Evolutionary conservation across 805 yeast species (phyloP), one percentile per base, ranked within the genome.

Genomic region (Wickerhamia fluorescens): DNA sequence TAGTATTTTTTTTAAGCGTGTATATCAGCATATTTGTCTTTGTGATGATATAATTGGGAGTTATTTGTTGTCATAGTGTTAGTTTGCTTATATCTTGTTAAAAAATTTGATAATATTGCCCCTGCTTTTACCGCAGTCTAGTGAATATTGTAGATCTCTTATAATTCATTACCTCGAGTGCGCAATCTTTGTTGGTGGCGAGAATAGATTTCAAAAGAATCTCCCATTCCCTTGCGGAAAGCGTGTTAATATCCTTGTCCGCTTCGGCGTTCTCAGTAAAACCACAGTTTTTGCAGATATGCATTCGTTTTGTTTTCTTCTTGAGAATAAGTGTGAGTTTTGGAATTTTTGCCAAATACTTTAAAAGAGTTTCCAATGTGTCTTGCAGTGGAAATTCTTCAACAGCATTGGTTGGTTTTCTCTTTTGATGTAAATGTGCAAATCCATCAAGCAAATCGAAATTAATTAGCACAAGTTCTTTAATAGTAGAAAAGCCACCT

Each of bases 241-340:
- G 17, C 30, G 37, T 2, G 35, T 27, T 7, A 34, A 33, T 18
- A 18, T 25, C 23, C 33, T 40, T 14, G 14, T 24, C 36, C 7
- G 11, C 16, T 10, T 11, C 9, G 5, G 20, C 9, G 20, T 10
- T 18, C 7, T 23, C 33, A 4, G 35, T 34, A 16, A 42, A 36
- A 3, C 66, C 66, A 42, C 66, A 60, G n/a, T 47, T 54, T 10
- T 40, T 41, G 39, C 66, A 60, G 2, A 56, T 48, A 20, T 46
- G 49, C 24, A 49, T 30, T 12, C 36, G 41, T 18, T 28, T 37
- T 2, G 44, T 46, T 10, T 39, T 39, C 22, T 55, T 44, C 28
- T 42, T 45, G 23, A 58, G 42, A 4, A 45, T 43, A 7, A 60
- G 44, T 2, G 39, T 38, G 14, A 60, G 32, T 19, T 30, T 28